Evolutionary conservation across 176 grass and related monocot genomes (phyloP), one percentile per base, ranked within the genome.

Genomic region (Phyllostachys edulis): DNA sequence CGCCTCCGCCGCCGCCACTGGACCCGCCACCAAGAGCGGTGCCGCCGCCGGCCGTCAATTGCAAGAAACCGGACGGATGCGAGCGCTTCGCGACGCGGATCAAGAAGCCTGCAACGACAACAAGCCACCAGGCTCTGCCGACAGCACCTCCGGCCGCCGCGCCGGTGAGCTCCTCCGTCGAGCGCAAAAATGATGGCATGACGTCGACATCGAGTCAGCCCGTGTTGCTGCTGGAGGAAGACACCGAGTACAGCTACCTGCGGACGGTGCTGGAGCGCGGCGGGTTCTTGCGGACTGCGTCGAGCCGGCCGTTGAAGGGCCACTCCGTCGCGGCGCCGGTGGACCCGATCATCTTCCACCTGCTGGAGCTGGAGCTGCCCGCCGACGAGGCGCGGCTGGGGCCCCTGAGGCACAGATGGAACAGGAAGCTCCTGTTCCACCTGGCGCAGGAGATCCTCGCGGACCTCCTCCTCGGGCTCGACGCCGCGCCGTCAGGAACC

Each of bases 371-470:
- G 0, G 93, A 90, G 54, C 84, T 94, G 4, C 91, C 89, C 0
- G 73, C 44, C 2, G 75, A 87, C 9, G 46, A 85, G 16, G 1
- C 16, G 11, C 49, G 56, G 0, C 80, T 83, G 17, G 89, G 91
- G 2, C 10, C 83, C 0, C 75, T 96, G 9, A 70, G 91, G 1
- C 86, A 96, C 81, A 73, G 91, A 11, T 96, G 97, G 90, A 99
- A 96, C 91, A 77, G 97, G 60, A 96, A 96, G 69, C 93, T 94
- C 55, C 75, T 94, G 32, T 99, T 99, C 93, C 88, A 94, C 69
- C 81, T 94, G 0, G 6, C 88, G 4, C 86, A 96, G 69, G 91
- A 99, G 47, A 55, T 94, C n/a, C 60, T 99, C 12, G 84, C 41
- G 0, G 91, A 84, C 11, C 71, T 85, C n/a, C 70, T 79, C 0